phyloP scores from a whole-genome alignment of 768 basidiomycete species.

The Leccinum boreale region DNA sequence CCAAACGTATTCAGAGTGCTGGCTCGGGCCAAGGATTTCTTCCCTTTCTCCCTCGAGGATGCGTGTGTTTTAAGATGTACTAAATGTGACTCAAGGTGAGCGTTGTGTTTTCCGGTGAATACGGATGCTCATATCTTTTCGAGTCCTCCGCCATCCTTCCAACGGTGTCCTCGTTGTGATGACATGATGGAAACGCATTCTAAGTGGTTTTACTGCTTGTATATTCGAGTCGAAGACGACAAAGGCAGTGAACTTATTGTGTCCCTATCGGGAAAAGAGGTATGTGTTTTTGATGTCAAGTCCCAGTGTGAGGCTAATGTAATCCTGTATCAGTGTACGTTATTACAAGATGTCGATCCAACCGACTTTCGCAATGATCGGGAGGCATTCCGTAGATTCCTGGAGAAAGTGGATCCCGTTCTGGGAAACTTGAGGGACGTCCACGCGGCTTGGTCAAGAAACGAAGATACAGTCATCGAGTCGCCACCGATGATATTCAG shows the following conservation, averaged over 20 bases:
- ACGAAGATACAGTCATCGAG: slow-evolving; percentile 18
- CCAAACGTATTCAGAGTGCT: slow-evolving; percentile 41
- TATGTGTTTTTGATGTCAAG: slow-evolving; percentile 17
- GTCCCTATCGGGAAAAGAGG: slow-evolving; percentile 48
- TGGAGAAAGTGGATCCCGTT: slow-evolving; percentile 40
- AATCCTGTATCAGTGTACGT: slow-evolving; percentile 33
- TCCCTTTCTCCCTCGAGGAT: slow-evolving; percentile 47
- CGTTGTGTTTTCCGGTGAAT: background rate
- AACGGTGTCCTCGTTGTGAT: slow-evolving; percentile 49
- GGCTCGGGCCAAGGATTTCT: slow-evolving; percentile 54
- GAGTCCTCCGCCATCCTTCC: slow-evolving; percentile 44
- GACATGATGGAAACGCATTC: slow-evolving; percentile 52
- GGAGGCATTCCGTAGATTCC: slow-evolving; percentile 36
- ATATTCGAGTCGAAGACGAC: slow-evolving; percentile 51
- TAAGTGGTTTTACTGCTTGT: slow-evolving; percentile 46
- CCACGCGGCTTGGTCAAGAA: slow-evolving; percentile 30
- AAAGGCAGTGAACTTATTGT: slow-evolving; percentile 40
- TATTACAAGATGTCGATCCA: slow-evolving; percentile 45
- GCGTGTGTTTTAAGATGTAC: slow-evolving; percentile 49
- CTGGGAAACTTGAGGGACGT: slow-evolving; percentile 46
- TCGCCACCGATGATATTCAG: slow-evolving; percentile 27
- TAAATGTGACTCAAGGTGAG: slow-evolving; percentile 51
- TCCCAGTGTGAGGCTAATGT: background rate
- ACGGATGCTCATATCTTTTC: background rate
- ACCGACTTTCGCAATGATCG: slow-evolving; percentile 42